phyloP scores from a whole-genome alignment of 192 early-diverging fungal species.

The Lobulomyces angularis region DNA sequence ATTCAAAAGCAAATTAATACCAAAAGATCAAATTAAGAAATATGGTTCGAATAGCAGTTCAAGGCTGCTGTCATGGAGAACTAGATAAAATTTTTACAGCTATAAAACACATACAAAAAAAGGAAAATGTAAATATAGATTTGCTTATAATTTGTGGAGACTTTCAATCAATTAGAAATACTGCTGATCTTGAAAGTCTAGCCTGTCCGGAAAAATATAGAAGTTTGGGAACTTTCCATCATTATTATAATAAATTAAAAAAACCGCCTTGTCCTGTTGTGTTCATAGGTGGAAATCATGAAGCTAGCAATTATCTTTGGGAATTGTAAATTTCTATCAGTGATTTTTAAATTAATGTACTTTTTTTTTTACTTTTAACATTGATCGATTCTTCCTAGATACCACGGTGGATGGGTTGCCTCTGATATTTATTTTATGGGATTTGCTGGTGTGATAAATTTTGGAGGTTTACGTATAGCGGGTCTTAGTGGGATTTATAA shows the following conservation, averaged over 20 bases:
- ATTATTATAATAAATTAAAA: conserved; percentile 80
- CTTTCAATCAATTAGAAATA: conserved; percentile 80
- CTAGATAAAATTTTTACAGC: conserved; percentile 81
- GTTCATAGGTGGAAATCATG: conserved; percentile 98
- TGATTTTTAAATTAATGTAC: conserved; percentile 4
- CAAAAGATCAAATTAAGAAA: conserved; percentile 8
- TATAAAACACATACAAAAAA: conserved; percentile 45
- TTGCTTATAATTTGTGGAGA: conserved; percentile 94
- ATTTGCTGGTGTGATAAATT: conserved; percentile 67
- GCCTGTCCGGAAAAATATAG: conserved; percentile 80
- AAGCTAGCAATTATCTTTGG: conserved; percentile 85
- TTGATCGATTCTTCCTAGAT: conserved; percentile 28
- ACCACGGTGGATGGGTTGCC: conserved; percentile 89
- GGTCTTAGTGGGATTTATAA: conserved; percentile 88
- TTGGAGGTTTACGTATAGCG: conserved; percentile 81
- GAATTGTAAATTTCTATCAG: conserved; percentile 60
- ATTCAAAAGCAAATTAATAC: not conserved
- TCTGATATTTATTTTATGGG: conserved; percentile 91
- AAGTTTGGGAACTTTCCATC: conserved; percentile 71
- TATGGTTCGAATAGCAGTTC: conserved; percentile 60
- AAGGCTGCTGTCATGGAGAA: conserved; percentile 94
- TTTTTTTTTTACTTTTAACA: not conserved
- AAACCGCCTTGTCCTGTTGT: conserved; percentile 76
- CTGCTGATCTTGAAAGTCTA: conserved; percentile 63
- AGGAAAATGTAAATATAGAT: conserved; percentile 60